Conservation (phyloP, 331 rosid genomes). For the Acacia pycnantha region DNA sequence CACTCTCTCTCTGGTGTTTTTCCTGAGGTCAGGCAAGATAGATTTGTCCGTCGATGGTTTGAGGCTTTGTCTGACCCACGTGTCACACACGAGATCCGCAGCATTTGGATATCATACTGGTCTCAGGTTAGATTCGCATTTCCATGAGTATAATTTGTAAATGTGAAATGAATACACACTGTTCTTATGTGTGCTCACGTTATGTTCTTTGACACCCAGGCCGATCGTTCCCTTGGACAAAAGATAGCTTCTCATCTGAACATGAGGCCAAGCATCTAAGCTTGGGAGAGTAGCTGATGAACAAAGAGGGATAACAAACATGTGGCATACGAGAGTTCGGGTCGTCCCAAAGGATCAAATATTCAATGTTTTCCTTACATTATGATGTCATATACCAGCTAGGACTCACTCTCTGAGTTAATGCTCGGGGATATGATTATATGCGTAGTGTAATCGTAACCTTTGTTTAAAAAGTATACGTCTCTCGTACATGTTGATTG, state of each 20-base stretch:
- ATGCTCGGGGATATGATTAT: neutral
- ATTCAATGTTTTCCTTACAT: constrained; percentile 8
- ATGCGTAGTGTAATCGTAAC: neutral
- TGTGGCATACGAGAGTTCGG: neutral
- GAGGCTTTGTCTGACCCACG: constrained; percentile 10
- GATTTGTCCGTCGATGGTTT: neutral
- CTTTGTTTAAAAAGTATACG: neutral
- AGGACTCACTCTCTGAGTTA: neutral
- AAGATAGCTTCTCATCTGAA: constrained; percentile 85
- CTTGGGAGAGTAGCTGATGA: constrained; percentile 17
- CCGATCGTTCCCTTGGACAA: constrained; percentile 82
- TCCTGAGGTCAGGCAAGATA: neutral
- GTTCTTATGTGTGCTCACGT: constrained; percentile 13
- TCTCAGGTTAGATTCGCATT: neutral
- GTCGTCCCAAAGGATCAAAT: constrained; percentile 4
- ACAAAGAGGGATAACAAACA: constrained; percentile 8
- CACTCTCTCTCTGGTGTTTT: neutral
- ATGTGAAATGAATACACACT: neutral
- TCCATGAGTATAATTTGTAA: neutral
- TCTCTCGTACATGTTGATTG: neutral
- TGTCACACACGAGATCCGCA: neutral
- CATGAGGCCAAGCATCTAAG: constrained; percentile 79
- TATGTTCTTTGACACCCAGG: constrained; percentile 45
- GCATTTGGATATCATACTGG: neutral
- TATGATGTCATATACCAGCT: constrained; percentile 5